A percentile compares a stretch with the other conserved stretches of the same genome.
phyloP scores from a whole-genome alignment of 2,329 filamentous ascomycete species.

The Ramularia endophylla region DNA sequence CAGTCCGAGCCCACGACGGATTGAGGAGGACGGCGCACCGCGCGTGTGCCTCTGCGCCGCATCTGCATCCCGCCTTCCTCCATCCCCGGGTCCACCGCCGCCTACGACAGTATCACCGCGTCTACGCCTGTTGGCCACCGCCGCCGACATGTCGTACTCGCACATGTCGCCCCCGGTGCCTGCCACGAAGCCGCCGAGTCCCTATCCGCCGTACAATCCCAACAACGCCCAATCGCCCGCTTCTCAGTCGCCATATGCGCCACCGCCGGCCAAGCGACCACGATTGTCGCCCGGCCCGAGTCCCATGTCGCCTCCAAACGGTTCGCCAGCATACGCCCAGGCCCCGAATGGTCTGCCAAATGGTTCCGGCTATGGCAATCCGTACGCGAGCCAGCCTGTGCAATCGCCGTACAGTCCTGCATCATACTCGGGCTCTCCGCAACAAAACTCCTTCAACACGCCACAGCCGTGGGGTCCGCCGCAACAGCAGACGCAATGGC shows the following conservation, averaged over 20 bases:
- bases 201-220: conserved; percentile 45
- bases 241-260: conserved; percentile 37
- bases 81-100: background rate
- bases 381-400: conserved; percentile 33
- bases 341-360: conserved; percentile 33
- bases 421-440: conserved; percentile 21
- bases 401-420: conserved; percentile 26
- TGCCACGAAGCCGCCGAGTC: conserved; percentile 23
- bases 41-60: conserved; percentile 2
- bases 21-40: conserved; percentile 3
- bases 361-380: conserved; percentile 29
- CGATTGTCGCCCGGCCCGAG: conserved; percentile 57
- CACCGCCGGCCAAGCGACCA: conserved; percentile 68
- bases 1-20: conserved; percentile 1
- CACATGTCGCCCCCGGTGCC: conserved; percentile 26
- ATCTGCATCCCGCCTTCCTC: conserved; percentile 1
- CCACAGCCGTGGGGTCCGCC: conserved; percentile 26
- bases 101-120: too few species aligned
- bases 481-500: conserved; percentile 16
- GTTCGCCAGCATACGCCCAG: conserved; percentile 33
- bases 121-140: conserved; percentile 1
- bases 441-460: conserved; percentile 28
- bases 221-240: conserved; percentile 34
- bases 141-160: conserved; percentile 21
- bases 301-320: conserved; percentile 58